Conservation (phyloP, 192 early-diverging fungal genomes). For the Backusella circina region DNA sequence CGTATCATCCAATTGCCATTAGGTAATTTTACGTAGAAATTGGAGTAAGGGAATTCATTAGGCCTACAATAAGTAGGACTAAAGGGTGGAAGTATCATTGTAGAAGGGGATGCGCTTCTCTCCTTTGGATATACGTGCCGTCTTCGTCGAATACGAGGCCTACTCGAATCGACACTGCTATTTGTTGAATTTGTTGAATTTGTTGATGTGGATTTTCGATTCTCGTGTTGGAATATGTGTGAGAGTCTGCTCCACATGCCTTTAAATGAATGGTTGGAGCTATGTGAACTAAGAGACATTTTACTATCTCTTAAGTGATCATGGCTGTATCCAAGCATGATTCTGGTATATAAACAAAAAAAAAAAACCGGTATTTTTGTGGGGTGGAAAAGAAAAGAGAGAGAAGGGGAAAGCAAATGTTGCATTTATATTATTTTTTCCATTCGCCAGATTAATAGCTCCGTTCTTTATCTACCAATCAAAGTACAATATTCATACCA, state of each 20-base stretch:
- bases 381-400: not conserved
- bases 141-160: not conserved
- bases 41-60: conserved; percentile 34
- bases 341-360: not conserved
- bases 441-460: not conserved
- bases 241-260: not conserved
- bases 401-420: not conserved
- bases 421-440: conserved; percentile 1
- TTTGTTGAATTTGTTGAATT: not conserved
- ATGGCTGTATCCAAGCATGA: not conserved
- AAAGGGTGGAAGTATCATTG: conserved; percentile 18
- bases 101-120: not conserved
- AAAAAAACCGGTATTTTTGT: not conserved
- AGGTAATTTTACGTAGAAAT: conserved; percentile 32
- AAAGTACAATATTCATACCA: not conserved
- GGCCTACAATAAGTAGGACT: conserved; percentile 28
- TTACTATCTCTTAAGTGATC: not conserved
- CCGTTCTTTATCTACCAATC: not conserved
- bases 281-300: not conserved
- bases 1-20: conserved; percentile 40
- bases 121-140: not conserved
- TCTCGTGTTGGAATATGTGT: not conserved
- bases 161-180: not conserved
- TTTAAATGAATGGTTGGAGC: not conserved
- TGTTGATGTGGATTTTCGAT: not conserved